These are phyloP conservation scores for Daldinia caldariorum DNA, from an alignment of 495 filamentous ascomycete genomes.

Conservation along the genomic window DNA sequence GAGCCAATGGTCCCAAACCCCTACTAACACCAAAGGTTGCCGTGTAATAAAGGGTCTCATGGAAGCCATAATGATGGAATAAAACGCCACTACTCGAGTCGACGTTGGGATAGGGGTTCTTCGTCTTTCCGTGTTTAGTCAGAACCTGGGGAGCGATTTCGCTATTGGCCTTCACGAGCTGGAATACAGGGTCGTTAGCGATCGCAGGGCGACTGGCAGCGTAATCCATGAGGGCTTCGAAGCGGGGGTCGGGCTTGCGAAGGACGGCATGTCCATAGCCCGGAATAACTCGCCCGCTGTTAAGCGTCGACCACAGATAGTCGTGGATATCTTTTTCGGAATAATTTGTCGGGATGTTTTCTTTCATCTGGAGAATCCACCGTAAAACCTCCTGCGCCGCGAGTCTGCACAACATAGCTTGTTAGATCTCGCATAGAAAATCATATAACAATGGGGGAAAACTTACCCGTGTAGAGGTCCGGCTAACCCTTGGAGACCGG, in stretches of 20 bases:
- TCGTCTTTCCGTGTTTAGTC: slow-evolving; percentile 96
- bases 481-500: slow-evolving; percentile 93
- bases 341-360: slow-evolving; percentile 80
- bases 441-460: neutral
- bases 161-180: slow-evolving; percentile 87
- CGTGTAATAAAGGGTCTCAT: slow-evolving; percentile 96
- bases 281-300: slow-evolving; percentile 92
- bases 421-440: neutral
- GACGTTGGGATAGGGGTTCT: slow-evolving; percentile 98
- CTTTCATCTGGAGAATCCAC: slow-evolving; percentile 95
- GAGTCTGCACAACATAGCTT: slow-evolving; percentile 59
- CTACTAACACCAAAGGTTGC: slow-evolving; percentile 95
- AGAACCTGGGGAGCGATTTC: slow-evolving; percentile 83
- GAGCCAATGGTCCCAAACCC: slow-evolving; percentile 89
- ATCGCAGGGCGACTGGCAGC: slow-evolving; percentile 86
- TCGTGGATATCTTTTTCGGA: slow-evolving; percentile 79
- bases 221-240: slow-evolving; percentile 96
- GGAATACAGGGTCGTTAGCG: slow-evolving; percentile 86
- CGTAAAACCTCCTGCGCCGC: slow-evolving; percentile 97
- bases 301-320: slow-evolving; percentile 93
- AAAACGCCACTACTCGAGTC: slow-evolving; percentile 91
- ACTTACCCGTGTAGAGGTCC: slow-evolving; percentile 88
- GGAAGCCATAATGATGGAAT: slow-evolving; percentile 97
- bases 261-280: slow-evolving; percentile 99
- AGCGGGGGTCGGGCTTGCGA: slow-evolving; percentile 95